Evolutionary conservation across 495 filamentous ascomycete species (phyloP), one percentile per base, ranked within the genome.

Genomic region (Symbiotaphrina buchneri): DNA sequence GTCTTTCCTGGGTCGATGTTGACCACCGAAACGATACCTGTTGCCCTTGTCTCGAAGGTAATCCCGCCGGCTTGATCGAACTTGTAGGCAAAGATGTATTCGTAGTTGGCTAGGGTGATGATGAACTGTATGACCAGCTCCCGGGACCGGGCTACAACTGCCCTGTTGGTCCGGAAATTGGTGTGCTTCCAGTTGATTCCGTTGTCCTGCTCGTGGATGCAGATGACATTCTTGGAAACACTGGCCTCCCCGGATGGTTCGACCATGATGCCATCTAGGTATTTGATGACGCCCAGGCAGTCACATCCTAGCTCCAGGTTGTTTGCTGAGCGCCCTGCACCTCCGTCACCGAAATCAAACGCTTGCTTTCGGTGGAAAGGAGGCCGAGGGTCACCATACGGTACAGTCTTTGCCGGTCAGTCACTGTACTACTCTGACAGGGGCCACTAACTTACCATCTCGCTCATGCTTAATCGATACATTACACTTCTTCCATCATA

Each of bases 41-140:
- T 63, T 13, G 58, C 47, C 23, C 59, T 53, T 5, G 55, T 52
- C 35, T 63, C 59, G 15, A 63, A 45, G 21, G 51, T 55, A 31
- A 60, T 52, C 2, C 54, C 60, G 3, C 59, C 59, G 28, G 59
- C 57, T 34, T 58, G 56, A 30, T 58, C 54, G 41, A 63, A 63
- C 27, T 50, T 55, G 41, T 56, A 59, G 36, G 58, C 56, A 41
- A 63, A 58, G 34, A 56, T 67, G 36, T 84, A 84, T 43, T 83
- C 77, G 49, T 84, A 84, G 49, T 84, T 84, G 20, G 71, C 68
- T 18, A 82, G 64, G 0, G 77, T 82, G 40, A 76, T 68, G 41
- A 81, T 77, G 41, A 73, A 74, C 38, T 84, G 77, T 6, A 74
- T 41, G 14, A 71, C 61, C n/a, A 74, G 49, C 39, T 71, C 66